Conservation (phyloP, 805 yeast genomes). For the Hanseniaspora osmophila region DNA sequence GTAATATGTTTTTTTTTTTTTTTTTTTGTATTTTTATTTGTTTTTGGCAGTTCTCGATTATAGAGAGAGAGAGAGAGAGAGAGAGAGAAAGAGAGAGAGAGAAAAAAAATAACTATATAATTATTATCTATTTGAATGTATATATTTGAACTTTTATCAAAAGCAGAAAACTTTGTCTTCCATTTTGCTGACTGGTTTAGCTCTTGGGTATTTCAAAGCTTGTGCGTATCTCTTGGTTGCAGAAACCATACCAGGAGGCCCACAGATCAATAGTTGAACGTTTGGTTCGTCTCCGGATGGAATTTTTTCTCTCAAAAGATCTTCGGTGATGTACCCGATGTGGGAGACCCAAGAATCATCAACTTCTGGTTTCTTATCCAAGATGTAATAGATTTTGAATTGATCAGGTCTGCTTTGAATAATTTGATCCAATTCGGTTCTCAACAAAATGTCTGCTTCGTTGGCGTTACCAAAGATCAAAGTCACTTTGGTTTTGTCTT, state of each 20-base stretch:
- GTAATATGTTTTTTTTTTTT: neutral
- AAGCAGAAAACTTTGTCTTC: conserved; percentile 86
- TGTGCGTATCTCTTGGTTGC: conserved; percentile 55
- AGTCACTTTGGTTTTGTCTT: conserved; percentile 61
- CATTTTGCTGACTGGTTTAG: conserved; percentile 77
- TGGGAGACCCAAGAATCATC: conserved; percentile 64
- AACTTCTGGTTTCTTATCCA: conserved; percentile 45
- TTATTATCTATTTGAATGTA: neutral
- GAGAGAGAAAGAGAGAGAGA: too few relatives aligned
- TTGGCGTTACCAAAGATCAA: conserved; percentile 72
- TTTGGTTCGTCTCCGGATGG: conserved; percentile 24
- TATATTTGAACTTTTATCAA: conserved; percentile 22
- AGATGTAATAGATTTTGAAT: conserved; percentile 56
- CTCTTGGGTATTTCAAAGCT: conserved; percentile 60
- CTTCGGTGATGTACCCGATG: conserved; percentile 68
- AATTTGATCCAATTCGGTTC: conserved; percentile 62
- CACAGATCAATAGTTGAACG: conserved; percentile 66
- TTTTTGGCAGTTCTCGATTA: neutral
- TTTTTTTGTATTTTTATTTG: neutral
- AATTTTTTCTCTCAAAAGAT: conserved; percentile 45
- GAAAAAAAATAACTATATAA: too few relatives aligned
- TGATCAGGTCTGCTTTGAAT: conserved; percentile 34
- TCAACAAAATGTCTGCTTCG: conserved; percentile 67
- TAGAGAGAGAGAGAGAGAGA: too few relatives aligned
- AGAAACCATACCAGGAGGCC: conserved; percentile 86